phyloP scores from a whole-genome alignment of 2,329 filamentous ascomycete genomes.

The Arthrobotrys pseudoclavata region DNA sequence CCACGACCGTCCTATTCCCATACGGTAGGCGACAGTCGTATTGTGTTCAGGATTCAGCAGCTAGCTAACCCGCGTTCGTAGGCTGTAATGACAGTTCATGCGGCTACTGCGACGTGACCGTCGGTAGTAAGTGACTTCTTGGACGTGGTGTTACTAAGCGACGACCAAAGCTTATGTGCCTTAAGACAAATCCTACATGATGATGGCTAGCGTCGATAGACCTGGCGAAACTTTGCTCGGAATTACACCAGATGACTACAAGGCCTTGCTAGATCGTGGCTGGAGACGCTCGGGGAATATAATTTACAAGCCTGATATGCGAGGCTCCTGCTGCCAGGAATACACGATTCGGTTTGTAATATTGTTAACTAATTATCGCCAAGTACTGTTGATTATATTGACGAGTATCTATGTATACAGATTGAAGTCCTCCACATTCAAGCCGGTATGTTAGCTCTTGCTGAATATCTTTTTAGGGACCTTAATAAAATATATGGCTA shows the following conservation, averaged over 20 bases:
- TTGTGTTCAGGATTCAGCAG: background rate
- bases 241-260: constrained; percentile 71
- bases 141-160: constrained; percentile 3
- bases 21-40: constrained; percentile 26
- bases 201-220: constrained; percentile 47
- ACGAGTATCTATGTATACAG: constrained; percentile 15
- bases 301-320: constrained; percentile 83
- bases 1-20: constrained; percentile 38
- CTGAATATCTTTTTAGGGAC: background rate
- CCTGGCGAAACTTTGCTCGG: constrained; percentile 35
- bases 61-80: constrained; percentile 14
- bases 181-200: constrained; percentile 58
- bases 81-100: constrained; percentile 56
- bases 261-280: constrained; percentile 78
- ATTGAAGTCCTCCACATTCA: constrained; percentile 41
- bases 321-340: constrained; percentile 88
- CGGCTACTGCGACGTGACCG: constrained; percentile 54
- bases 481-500: constrained; percentile 68
- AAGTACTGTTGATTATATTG: background rate
- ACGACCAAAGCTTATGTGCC: background rate
- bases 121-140: constrained; percentile 41
- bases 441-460: constrained; percentile 36
- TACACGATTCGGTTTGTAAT: constrained; percentile 77
- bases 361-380: constrained; percentile 19
- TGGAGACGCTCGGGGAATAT: constrained; percentile 80